Evolutionary conservation across 805 yeast species (phyloP), one percentile per base, ranked within the genome.

Genomic region (Candida krabiensis): DNA sequence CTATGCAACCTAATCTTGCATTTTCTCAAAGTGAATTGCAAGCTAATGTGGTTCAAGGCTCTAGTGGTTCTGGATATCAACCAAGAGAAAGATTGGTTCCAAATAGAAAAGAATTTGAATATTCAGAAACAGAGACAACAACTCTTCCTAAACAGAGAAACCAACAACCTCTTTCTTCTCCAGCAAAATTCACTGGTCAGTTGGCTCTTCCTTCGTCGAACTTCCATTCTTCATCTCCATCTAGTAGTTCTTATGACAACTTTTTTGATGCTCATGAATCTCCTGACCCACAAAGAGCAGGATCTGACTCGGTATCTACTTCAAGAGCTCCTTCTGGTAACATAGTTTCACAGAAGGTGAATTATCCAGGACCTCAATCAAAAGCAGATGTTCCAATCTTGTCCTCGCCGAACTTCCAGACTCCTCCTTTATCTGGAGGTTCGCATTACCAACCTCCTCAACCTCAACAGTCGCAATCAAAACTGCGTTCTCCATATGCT

Each of bases 261-360:
- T 34, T 30, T 19, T 35, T 27, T 33, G 42, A 37, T 26, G 37
- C 42, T 6, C 8, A 26, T 8, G 30, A 17, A 11, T 31, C 27
- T 23, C 35, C 35, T 24, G 39, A 26, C 5, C 41, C 43, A 15
- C 50, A 41, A 28, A 45, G 24, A 8, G 24, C 24, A 21, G 9
- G 9, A 8, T 21, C 47, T 32, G n/a, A 13, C 23, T n/a, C n/a
- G n/a, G n/a, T n/a, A 24, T 18, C 49, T 37, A 31, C 42, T n/a
- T n/a, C n/a, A n/a, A n/a, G 59, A 9, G 58, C 61, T 16, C 60
- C 61, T 12, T 40, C 52, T 7, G 47, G 55, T 37, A 53, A 55
- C 35, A 52, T 56, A 19, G 46, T 44, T 3, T 19, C 52, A 7
- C 56, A 56, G 33, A 44, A 49, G 28, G 50, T 41, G 24, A 30